Evolutionary conservation across 2,329 filamentous ascomycete species (phyloP), one percentile per base, ranked within the genome.

Genomic region (Huntiella omanensis): DNA sequence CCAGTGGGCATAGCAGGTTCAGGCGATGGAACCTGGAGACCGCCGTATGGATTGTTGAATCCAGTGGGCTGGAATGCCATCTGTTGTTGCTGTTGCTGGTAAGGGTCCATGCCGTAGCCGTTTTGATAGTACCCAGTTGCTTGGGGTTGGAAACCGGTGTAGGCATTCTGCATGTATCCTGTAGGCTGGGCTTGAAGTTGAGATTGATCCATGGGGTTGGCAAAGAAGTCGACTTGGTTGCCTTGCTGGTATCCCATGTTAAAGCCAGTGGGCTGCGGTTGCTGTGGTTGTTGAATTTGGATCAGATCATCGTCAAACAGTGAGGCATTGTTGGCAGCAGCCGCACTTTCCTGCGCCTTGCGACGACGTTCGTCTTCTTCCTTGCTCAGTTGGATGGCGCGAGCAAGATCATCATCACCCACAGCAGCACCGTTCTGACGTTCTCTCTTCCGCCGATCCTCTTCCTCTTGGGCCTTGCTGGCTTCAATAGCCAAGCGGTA

Each of bases 231-330:
- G 13, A 98, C 91, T 10, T 85, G 84, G 48, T 82, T 82, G 59
- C 94, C 88, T 64, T 98, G 91, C 65, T 96, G 87, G 58, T 98
- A 98, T 40, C 88, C 88, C 64, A 94, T 87, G 62, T 95, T 96
- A 66, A 85, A 86, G 33, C 86, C 88, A 11, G 87, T 96, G 36
- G 75, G 76, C 62, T 87, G 84, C 33, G 82, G 73, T 55, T 85
- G 80, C 3, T 58, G 55, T 2, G 17, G 17, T 4, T 48, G 22
- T 46, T 75, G 64, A 3, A 68, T 60, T 56, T 79, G 75, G 17
- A 68, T 62, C 4, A 77, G 70, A 33, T 75, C 73, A 54, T 93
- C 83, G 55, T 93, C 87, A 56, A 98, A 96, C n/a, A 98, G 70
- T 15, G 85, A 77, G 41, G 80, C 71, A 15, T 83, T 79, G 57